Evolutionary conservation across 148 eudicot genomes (phyloP), one percentile per base, ranked within the genome.

Genomic region (Cornus florida): DNA sequence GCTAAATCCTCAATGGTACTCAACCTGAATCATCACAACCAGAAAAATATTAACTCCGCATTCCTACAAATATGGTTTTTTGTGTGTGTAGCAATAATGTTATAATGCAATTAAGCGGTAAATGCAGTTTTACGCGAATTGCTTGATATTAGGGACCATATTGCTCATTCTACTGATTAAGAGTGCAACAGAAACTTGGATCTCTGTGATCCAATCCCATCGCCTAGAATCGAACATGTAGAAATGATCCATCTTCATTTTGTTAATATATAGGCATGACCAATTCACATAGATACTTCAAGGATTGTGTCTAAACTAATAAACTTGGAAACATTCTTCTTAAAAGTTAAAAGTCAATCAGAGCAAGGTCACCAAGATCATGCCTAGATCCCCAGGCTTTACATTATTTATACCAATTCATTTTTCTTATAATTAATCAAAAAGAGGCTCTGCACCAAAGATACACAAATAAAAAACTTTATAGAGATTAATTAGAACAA

Each of bases 1-100:
- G 95, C 85, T 60, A 94, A 84, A 75, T 93, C 99, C 78, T 94
- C 99, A 56, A 86, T 83, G 66, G 87, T 89, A 78, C 87, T 91
- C 87, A 97, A 87, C 91, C 99, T 97, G 76, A 73, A 62, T 48
- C 76, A 81, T 72, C 83, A 84, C 79, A 78, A 77, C 65, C 53
- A 79, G 3, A 66, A 39, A 39, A 64, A 17, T 60, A 50, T 66
- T 48, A 59, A 76, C 76, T 7, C n/a, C 23, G 3, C 13, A 12
- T 70, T 24, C 10, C 59, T 16, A 53, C 59, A 53, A 53, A 48
- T 7, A 48, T 48, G 28, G 28, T 28, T 28, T 39, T 39, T 4
- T 39, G 48, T 43, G 10, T 43, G 10, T 43, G 48, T 43, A 43
- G 38, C 48, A 6, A 43, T 43, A 43, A 43, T 43, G 8, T 43